Evolutionary conservation across 2,329 filamentous ascomycete species (phyloP).

Genomic region (Cladosporium sphaerospermum): DNA sequence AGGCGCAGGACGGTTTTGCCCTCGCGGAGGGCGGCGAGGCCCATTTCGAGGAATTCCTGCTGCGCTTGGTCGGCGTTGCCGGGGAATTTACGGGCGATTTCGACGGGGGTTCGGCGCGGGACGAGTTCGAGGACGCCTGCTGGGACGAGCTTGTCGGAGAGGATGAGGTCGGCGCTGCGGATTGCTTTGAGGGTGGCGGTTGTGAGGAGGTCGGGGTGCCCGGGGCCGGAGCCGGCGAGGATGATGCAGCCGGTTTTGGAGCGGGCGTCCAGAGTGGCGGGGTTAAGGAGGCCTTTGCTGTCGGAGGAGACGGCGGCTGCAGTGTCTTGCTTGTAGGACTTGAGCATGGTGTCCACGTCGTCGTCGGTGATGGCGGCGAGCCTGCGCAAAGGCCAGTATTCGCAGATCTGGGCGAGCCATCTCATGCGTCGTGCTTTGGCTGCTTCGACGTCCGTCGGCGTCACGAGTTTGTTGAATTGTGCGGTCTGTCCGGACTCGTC

Average conservation of each 20-base stretch:
- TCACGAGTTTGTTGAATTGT: constrained; percentile 77
- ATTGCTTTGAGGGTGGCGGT: constrained; percentile 74
- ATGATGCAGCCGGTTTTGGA: constrained; percentile 63
- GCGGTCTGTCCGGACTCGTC: constrained; percentile 69
- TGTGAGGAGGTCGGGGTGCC: constrained; percentile 86
- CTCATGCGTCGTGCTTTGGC: constrained; percentile 76
- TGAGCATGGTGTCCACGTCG: constrained; percentile 71
- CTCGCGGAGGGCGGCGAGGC: constrained; percentile 59
- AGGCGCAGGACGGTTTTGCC: constrained; percentile 80
- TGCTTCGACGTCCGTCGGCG: constrained; percentile 64
- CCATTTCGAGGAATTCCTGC: constrained; percentile 76
- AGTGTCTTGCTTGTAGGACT: constrained; percentile 55
- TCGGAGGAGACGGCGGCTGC: constrained; percentile 22
- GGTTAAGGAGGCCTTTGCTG: constrained; percentile 24
- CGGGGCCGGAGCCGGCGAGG: constrained; percentile 85
- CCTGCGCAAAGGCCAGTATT: constrained; percentile 90
- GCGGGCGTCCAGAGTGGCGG: constrained; percentile 25
- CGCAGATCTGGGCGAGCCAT: constrained; percentile 93
- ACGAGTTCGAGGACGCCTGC: constrained; percentile 80
- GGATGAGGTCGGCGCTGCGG: constrained; percentile 65
- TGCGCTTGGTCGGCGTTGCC: constrained; percentile 94
- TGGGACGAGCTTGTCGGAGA: constrained; percentile 82
- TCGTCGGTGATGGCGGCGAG: constrained; percentile 72
- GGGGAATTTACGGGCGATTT: constrained; percentile 94
- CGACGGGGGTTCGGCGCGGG: constrained; percentile 78